Evolutionary conservation across 2,329 filamentous ascomycete genomes (phyloP).

Genomic region (Arthroderma sp.): DNA sequence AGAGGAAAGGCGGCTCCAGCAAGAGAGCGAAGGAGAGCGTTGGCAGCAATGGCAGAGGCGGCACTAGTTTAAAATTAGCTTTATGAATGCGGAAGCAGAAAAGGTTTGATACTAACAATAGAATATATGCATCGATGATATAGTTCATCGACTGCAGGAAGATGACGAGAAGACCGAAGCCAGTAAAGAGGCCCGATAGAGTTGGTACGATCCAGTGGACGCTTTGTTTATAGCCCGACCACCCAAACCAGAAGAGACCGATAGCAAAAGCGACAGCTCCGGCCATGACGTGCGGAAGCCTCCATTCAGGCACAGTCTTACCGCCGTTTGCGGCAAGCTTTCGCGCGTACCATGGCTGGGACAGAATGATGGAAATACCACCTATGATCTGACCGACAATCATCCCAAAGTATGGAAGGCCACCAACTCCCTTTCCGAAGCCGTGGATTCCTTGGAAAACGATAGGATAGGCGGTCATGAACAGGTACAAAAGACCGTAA

Average conservation of each 20-base stretch:
- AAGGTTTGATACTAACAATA: constrained; percentile 15
- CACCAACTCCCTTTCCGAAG: constrained; percentile 21
- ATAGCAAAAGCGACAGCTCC: constrained; percentile 32
- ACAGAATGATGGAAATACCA: constrained; percentile 27
- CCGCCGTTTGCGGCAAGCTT: constrained; percentile 23
- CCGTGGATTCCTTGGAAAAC: constrained; percentile 19
- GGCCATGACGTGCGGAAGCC: constrained; percentile 35
- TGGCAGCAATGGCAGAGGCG: constrained; percentile 38
- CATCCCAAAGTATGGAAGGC: constrained; percentile 32
- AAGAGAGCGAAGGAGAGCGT: constrained; percentile 35
- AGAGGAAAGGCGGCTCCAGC: constrained; percentile 28
- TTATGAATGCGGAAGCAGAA: neutral
- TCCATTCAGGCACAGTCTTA: constrained; percentile 26
- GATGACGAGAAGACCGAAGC: constrained; percentile 35
- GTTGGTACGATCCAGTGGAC: constrained; percentile 31
- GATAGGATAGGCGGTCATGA: constrained; percentile 22
- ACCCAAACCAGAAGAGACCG: constrained; percentile 33
- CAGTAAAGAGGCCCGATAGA: constrained; percentile 31
- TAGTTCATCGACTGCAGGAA: constrained; percentile 37
- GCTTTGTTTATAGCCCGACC: constrained; percentile 22
- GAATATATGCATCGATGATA: constrained; percentile 25
- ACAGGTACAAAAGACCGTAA: constrained; percentile 23
- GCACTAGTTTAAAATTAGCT: constrained; percentile 20
- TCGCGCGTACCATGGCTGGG: constrained; percentile 26
- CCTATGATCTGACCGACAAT: constrained; percentile 31